Percentiles rank a stretch among this genome's conserved stretches.
phyloP scores from a whole-genome alignment of 768 basidiomycete genomes.

The Tylopilus plumbeoviolaceoides region DNA sequence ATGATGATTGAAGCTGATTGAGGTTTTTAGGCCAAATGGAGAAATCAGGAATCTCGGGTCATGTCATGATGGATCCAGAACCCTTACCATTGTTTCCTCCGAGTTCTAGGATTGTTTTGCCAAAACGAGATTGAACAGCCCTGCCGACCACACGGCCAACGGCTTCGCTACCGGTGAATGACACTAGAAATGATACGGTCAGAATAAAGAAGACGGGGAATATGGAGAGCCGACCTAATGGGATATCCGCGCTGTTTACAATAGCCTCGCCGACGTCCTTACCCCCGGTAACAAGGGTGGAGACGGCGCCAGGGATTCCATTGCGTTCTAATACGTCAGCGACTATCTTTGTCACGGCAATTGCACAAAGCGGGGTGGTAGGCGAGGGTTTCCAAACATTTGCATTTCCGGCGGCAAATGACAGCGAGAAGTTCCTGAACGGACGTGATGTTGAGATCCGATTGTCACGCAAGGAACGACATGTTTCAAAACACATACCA shows the following conservation, averaged over 20 bases:
- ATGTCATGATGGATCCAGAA: conserved; percentile 14
- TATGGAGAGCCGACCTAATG: conserved; percentile 55
- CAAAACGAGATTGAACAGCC: conserved; percentile 82
- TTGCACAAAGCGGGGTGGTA: conserved; percentile 83
- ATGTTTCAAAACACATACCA: conserved; percentile 48
- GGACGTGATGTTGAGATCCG: conserved; percentile 9
- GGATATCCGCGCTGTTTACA: conserved; percentile 68
- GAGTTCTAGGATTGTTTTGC: conserved; percentile 85
- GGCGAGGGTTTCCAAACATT: conserved; percentile 96
- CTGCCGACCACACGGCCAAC: conserved; percentile 88
- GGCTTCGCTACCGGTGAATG: conserved; percentile 91
- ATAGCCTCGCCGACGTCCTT: conserved; percentile 77
- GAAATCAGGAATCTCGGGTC: conserved; percentile 17
- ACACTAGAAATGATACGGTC: conserved; percentile 48
- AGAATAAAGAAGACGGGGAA: background rate
- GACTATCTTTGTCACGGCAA: conserved; percentile 86
- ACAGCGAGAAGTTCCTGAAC: conserved; percentile 82
- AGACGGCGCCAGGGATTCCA: conserved; percentile 78
- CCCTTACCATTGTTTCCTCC: conserved; percentile 90
- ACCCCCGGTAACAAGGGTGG: conserved; percentile 79
- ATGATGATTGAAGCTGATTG: conserved; percentile 81
- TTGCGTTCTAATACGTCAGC: conserved; percentile 77
- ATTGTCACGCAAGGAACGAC: conserved; percentile 1
- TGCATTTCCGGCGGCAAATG: conserved; percentile 86
- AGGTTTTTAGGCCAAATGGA: conserved; percentile 14